Evolutionary conservation across 2,329 filamentous ascomycete genomes (phyloP), one percentile per base, ranked within the genome.

Genomic region (Gnomoniopsis smithogilvyi): DNA sequence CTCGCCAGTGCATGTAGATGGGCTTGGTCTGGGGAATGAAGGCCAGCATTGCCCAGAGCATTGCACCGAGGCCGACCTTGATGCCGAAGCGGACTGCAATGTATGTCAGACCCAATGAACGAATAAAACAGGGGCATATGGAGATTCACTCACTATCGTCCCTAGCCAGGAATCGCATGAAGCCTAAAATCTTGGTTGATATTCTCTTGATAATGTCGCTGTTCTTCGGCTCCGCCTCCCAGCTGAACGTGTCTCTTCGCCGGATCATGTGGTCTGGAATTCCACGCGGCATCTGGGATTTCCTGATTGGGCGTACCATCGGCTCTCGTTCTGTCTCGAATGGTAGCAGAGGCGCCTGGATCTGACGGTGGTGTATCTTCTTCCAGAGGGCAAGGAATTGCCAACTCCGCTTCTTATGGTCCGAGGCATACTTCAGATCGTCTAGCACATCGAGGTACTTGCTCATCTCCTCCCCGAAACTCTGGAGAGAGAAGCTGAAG

Each of bases 61-160:
- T 84, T 14, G 95, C 95, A 22, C 95, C 95, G 45, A 94, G 83
- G 43, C 94, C 94, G 56, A 98, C 94, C 72, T 99, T 99, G 70
- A 96, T 83, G 4, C 93, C 93, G 69, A 96, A 98, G 50, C 82
- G 78, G 55, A 88, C 75, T 77, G 52, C 30, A 24, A n/a, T 3
- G 6, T 60, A 11, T 33, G 61, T 72, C 63, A 72, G 67, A 53
- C 33, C n/a, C 3, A 46, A 33, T 34, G 8, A 45, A 19, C 34
- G n/a, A 15, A 47, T n/a, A 50, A 33, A 17, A 15, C 19, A 14
- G 6, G 3, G 19, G 19, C 11, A 24, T 38, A 22, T 43, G 24
- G 48, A 14, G 2, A 24, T 22, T 3, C 6, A 72, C 73, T 69
- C 67, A 78, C 78, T 78, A 51, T 86, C 83, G 61, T 86, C 82